These are phyloP conservation scores for Macrolepiota fuliginosa DNA, from an alignment of 768 basidiomycete species.

Conservation along the genomic window DNA sequence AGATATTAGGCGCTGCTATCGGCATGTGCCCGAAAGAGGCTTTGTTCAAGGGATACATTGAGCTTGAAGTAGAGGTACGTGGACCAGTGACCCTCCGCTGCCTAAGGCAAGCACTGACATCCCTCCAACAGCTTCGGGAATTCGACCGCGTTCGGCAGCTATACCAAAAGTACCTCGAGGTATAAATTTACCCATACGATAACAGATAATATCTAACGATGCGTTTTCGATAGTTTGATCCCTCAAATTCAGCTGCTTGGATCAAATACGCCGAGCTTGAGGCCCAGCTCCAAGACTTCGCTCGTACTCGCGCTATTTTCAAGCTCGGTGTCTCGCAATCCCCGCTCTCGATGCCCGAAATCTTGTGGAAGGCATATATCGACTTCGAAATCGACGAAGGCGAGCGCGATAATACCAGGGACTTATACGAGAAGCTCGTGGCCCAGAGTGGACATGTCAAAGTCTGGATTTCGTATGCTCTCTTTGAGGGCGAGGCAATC, in stretches of 20 bases:
- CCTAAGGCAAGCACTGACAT: background rate
- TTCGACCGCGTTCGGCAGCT: conserved; percentile 90
- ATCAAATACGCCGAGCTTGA: conserved; percentile 95
- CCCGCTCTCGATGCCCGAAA: conserved; percentile 91
- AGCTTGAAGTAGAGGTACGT: conserved; percentile 84
- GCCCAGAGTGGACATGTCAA: conserved; percentile 90
- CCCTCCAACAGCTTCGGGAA: conserved; percentile 69
- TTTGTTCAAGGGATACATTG: conserved; percentile 94
- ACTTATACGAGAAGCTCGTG: conserved; percentile 85
- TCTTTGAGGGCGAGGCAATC: conserved; percentile 84
- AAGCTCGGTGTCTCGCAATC: conserved; percentile 86
- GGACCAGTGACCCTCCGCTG: background rate
- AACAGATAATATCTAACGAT: conserved; percentile 1
- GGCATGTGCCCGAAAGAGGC: conserved; percentile 97
- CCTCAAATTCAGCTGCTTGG: conserved; percentile 91
- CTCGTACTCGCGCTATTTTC: conserved; percentile 90
- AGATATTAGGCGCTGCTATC: conserved; percentile 84
- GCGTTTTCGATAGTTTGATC: conserved; percentile 58
- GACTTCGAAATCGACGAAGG: conserved; percentile 96
- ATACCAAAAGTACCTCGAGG: conserved; percentile 95
- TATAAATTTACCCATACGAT: conserved; percentile 25
- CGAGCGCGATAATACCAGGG: conserved; percentile 81
- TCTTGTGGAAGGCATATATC: conserved; percentile 93
- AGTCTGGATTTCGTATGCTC: conserved; percentile 94
- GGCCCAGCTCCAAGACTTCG: conserved; percentile 79